These are phyloP conservation scores for Tricladium varicosporioides DNA, from an alignment of 2,329 filamentous ascomycete species.

Conservation along the genomic window DNA sequence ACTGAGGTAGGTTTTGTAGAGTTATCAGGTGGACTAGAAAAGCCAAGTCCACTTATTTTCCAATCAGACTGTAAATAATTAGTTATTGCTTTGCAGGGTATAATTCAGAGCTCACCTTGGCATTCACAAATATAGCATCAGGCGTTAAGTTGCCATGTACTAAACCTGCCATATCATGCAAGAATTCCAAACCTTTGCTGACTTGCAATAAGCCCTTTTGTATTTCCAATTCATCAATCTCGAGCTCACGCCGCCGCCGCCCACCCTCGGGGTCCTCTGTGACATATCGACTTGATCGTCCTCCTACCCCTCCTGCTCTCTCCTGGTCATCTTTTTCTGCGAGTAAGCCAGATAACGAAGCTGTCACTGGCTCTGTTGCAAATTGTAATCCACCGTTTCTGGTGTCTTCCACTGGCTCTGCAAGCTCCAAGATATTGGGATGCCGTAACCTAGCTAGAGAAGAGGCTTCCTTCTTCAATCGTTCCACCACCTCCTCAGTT, in stretches of 20 bases:
- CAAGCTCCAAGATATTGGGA: slow-evolving; percentile 86
- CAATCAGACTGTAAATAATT: slow-evolving; percentile 72
- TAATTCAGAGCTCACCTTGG: slow-evolving; percentile 60
- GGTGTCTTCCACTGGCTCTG: slow-evolving; percentile 94
- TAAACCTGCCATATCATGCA: slow-evolving; percentile 91
- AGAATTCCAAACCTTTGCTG: slow-evolving; percentile 89
- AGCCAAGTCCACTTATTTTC: slow-evolving; percentile 95
- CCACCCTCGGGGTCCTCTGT: slow-evolving; percentile 76
- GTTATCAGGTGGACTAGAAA: slow-evolving; percentile 77
- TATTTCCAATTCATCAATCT: slow-evolving; percentile 95
- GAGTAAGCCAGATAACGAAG: slow-evolving; percentile 78
- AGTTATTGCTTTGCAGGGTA: slow-evolving; percentile 23
- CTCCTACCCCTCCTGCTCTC: slow-evolving; percentile 62
- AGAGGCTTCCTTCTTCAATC: slow-evolving; percentile 87
- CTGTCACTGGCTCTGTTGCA: slow-evolving; percentile 86
- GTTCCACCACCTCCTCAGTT: slow-evolving; percentile 86
- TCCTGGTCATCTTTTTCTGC: slow-evolving; percentile 90
- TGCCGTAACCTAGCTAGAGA: slow-evolving; percentile 85
- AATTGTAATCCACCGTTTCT: slow-evolving; percentile 91
- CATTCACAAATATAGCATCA: slow-evolving; percentile 89
- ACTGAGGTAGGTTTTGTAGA: slow-evolving; percentile 74
- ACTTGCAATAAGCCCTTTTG: slow-evolving; percentile 94
- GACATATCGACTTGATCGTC: slow-evolving; percentile 74
- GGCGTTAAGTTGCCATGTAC: slow-evolving; percentile 95
- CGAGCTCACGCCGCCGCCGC: slow-evolving; percentile 73